Base-by-base conservation (phyloP, 306 rosid genomes). In the Heteromeles arbutifolia region DNA sequence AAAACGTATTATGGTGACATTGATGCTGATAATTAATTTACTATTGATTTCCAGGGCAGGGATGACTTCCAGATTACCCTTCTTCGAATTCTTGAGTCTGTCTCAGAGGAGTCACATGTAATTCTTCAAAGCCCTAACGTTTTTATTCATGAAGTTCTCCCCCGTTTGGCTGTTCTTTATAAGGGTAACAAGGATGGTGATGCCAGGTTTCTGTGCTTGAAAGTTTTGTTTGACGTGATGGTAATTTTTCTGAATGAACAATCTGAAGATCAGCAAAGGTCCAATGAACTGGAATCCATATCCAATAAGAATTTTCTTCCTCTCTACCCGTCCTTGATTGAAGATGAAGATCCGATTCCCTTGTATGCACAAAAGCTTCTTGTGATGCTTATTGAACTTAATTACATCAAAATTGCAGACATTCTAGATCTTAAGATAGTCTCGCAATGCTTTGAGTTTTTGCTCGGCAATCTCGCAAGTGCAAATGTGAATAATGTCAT, bases 291-390 rank as follows among this genome's bases (percentile, higher is more conserved):
- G 84, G 92, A 83, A 70, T 77, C 79, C 75, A 85, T 92, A 73
- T 78, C 99, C 77, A 90, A 90, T 67, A 78, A 86, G 48, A 83
- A 76, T 73, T 95, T 95, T 76, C 99, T 95, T 64, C 97, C 99
- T 78, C 96, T 95, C 67, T 95, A 92, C 87, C 99, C 97, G 6
- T 84, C 88, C 85, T 81, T 95, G 82, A 88, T 95, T 41, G 93
- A 92, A 81, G 99, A 95, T 61, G 97, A 92, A 86, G 97, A 95
- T 76, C 97, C 97, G 58, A 92, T 95, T 77, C 99, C 99, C 43
- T 85, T 95, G 83, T 95, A 84, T 50, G 97, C 97, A 15, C 97
- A 90, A 78, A 95, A 92, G 85, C 99, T 95, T 89, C 97, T 95
- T n/a, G 97, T 95, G 85, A 95, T 95, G 97, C 87, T 92, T 63